Conservation (phyloP, 805 yeast genomes). For the Metschnikowia shivogae region DNA sequence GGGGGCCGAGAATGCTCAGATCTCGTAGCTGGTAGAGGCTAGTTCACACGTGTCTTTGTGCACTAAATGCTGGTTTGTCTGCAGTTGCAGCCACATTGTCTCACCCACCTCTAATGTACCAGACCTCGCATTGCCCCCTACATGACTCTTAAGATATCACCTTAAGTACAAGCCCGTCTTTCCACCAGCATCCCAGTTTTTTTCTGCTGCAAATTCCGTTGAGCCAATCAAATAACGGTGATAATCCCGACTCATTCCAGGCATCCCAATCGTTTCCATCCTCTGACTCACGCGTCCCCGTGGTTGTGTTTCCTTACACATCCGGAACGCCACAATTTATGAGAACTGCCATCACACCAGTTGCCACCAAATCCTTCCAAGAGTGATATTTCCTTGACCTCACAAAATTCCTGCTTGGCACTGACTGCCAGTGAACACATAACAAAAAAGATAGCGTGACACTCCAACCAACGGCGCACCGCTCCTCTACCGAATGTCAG, state of each 20-base stretch:
- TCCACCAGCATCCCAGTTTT: neutral
- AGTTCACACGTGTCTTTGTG: neutral
- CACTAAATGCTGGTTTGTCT: neutral
- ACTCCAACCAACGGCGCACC: neutral
- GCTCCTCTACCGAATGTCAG: neutral
- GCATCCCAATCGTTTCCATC: no score
- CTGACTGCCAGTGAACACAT: neutral
- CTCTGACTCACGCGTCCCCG: neutral
- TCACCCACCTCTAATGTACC: slow-evolving; percentile 5
- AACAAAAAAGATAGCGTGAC: neutral
- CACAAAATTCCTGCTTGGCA: neutral
- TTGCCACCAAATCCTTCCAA: neutral
- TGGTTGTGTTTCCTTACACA: slow-evolving; percentile 1
- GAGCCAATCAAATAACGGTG: no score
- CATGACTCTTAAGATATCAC: slow-evolving; percentile 1
- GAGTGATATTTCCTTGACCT: no score
- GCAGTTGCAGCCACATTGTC: slow-evolving; percentile 2
- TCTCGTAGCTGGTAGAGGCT: no score
- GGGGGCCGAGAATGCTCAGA: no score
- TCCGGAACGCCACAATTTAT: slow-evolving; percentile 5
- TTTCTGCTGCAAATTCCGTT: neutral
- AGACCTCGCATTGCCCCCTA: slow-evolving; percentile 6
- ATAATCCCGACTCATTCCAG: no score
- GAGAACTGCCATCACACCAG: neutral
- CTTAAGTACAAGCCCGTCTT: slow-evolving; percentile 1